These are phyloP conservation scores for Nigrospora oryzae DNA, from an alignment of 2,329 filamentous ascomycete genomes.

Conservation along the genomic window DNA sequence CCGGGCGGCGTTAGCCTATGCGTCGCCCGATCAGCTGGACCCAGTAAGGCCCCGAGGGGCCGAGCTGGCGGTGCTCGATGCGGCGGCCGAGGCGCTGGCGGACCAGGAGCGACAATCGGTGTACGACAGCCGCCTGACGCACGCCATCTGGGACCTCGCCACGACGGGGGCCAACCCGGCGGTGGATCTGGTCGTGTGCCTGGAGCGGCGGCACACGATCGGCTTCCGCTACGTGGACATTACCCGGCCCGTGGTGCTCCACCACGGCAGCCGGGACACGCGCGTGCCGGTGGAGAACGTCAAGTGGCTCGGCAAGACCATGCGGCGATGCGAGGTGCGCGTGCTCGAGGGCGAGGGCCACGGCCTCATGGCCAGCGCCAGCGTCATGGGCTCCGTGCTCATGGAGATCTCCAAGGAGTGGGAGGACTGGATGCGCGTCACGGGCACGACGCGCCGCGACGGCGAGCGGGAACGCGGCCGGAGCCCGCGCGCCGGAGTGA, in stretches of 20 bases:
- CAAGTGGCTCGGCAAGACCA: slow-evolving; percentile 86
- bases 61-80: slow-evolving; percentile 30
- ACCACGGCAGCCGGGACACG: slow-evolving; percentile 85
- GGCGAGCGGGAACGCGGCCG: slow-evolving; percentile 1
- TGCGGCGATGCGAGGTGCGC: slow-evolving; percentile 86
- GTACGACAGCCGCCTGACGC: slow-evolving; percentile 81
- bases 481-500: slow-evolving; percentile 1
- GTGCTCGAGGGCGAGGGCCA: slow-evolving; percentile 89
- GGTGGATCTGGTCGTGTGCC: slow-evolving; percentile 83
- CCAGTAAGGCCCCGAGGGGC: slow-evolving; percentile 26
- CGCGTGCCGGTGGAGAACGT: slow-evolving; percentile 94
- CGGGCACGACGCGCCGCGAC: slow-evolving; percentile 14
- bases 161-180: slow-evolving; percentile 90
- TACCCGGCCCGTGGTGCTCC: slow-evolving; percentile 81
- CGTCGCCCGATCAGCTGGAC: slow-evolving; percentile 26
- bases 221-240: slow-evolving; percentile 98
- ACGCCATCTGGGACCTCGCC: slow-evolving; percentile 89
- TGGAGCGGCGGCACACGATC: slow-evolving; percentile 84
- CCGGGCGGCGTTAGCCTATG: slow-evolving; percentile 7
- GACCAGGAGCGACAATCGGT: slow-evolving; percentile 64
- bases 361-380: slow-evolving; percentile 88
- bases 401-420: slow-evolving; percentile 93
- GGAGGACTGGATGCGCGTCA: slow-evolving; percentile 73
- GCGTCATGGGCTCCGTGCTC: slow-evolving; percentile 88
- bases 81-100: slow-evolving; percentile 51